Base-by-base conservation (phyloP, 139 green algal species). In the Spirogloea muscicola region DNA sequence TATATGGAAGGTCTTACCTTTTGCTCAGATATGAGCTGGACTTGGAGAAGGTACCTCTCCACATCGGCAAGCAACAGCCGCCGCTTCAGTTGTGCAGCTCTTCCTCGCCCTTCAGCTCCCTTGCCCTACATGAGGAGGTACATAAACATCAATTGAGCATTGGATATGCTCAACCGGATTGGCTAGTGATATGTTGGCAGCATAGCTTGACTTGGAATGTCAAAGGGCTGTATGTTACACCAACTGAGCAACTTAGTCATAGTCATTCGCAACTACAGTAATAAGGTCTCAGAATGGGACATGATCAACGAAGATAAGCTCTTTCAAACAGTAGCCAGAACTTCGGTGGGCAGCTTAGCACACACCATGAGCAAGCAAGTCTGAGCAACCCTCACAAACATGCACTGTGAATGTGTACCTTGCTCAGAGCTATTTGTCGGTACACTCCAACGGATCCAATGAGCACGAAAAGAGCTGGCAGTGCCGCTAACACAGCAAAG, bases 391-490 rank as follows among this genome's bases (percentile, higher is more conserved):
- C n/a, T n/a, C n/a, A n/a, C n/a, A n/a, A n/a, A 55, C 44, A 55
- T 25, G 16, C 44, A n/a, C n/a, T n/a, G n/a, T 41, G 5, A 67
- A 67, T 7, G 27, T 25, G 6, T 13, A 72, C 70, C 70, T 72
- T 68, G 25, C 27, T 43, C 16, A 73, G 36, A 36, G 18, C 60
- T 25, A 63, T 44, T 25, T 79, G 36, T 31, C 55, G 71, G 34
- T 82, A 21, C 27, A 72, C 38, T 2, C 49, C 43, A 29, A 88
- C 25, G 3, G 66, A 41, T 16, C 48, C 58, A 36, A 79, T 83
- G 16, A 74, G 82, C 25, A 93, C 64, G 38, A 91, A 46, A 39
- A 94, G 77, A 10, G 86, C 72, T 13, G 89, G 89, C 3, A 94
- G 61, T 4, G 88, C 88, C 7, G 73, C 72, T 16, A 81, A 34